Base-by-base conservation (phyloP, 495 filamentous ascomycete genomes). In the Hypoxylon lienhwacheense region DNA sequence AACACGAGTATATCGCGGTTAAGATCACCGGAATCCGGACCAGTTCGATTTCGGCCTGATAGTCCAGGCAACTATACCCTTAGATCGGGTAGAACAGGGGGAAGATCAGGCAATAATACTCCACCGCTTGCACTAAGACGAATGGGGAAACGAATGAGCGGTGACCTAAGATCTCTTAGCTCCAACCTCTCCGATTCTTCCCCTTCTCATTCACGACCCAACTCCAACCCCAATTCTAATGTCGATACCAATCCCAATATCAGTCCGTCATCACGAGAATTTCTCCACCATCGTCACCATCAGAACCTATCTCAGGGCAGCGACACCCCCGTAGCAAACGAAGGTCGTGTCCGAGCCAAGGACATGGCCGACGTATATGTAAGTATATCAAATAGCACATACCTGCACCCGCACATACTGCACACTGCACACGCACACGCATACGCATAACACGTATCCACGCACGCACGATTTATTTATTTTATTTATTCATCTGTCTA, bases 321-420 rank as follows among this genome's bases (percentile, higher is more conserved):
- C 62, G 82, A 84, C 74, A 85, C 89, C 67, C 84, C 85, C 59
- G 78, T 88, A 67, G 88, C 83, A 61, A 89, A 91, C 79, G 89
- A 90, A 81, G 86, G 89, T 80, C 91, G 89, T 72, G 84, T 81
- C 66, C 85, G 86, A 67, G 73, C 85, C 67, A 85, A 81, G 73
- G 87, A 85, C 74, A 95, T 95, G 90, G 78, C 87, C 66, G 88
- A 95, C 80, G 87, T 95, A 76, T 95, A 88, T 75, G 91, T 96
- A 84, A 85, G 91, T 87, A 25, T n/a, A n/a, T n/a, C n/a, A n/a
- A n/a, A 45, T 37, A 40, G 5, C 8, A 6, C 7, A 11, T 40
- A 24, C 12, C 10, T 10, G 11, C 5, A 40, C 7, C 36, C 36
- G 19, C n/a, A n/a, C n/a, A n/a, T n/a, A n/a, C n/a, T n/a, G n/a